These are phyloP conservation scores for Taphrina wiesneri DNA, from an alignment of 1,139 yeast genomes.

Conservation along the genomic window DNA sequence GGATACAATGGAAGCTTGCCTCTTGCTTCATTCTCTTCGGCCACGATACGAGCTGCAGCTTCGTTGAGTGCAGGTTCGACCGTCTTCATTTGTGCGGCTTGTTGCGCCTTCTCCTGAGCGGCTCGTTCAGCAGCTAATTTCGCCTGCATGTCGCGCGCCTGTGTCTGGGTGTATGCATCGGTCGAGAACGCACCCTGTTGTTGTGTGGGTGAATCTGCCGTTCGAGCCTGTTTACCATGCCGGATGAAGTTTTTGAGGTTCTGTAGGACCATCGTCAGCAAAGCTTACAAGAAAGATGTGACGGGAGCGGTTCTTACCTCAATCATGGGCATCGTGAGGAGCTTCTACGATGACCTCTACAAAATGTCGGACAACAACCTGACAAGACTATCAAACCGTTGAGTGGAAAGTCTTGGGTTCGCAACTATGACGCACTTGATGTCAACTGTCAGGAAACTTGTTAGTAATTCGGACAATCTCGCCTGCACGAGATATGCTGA, in stretches of 20 bases:
- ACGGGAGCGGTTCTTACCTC: constrained; percentile 6
- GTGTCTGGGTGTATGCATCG: constrained; percentile 4
- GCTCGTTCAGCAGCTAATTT: constrained; percentile 17
- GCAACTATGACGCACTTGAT: neutral
- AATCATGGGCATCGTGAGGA: constrained; percentile 29
- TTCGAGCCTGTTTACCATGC: constrained; percentile 73
- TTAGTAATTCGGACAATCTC: neutral
- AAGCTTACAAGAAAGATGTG: neutral
- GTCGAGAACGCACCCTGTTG: constrained; percentile 14
- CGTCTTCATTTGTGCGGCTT: constrained; percentile 17
- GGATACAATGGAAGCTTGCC: constrained; percentile 52
- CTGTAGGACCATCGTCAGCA: constrained; percentile 42
- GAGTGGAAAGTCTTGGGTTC: neutral
- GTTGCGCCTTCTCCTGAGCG: constrained; percentile 4
- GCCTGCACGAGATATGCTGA: neutral
- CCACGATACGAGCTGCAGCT: constrained; percentile 59
- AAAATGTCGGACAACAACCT: neutral
- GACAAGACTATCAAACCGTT: neutral
- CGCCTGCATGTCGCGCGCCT: constrained; percentile 1
- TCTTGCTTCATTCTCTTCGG: constrained; percentile 56
- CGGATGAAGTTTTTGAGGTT: constrained; percentile 78
- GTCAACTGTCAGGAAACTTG: neutral
- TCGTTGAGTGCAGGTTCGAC: constrained; percentile 44
- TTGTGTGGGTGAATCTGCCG: constrained; percentile 26
- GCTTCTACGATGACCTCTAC: neutral